Evolutionary conservation across 2,329 filamentous ascomycete genomes (phyloP), one percentile per base, ranked within the genome.

Genomic region (Salinomyces thailandicus): DNA sequence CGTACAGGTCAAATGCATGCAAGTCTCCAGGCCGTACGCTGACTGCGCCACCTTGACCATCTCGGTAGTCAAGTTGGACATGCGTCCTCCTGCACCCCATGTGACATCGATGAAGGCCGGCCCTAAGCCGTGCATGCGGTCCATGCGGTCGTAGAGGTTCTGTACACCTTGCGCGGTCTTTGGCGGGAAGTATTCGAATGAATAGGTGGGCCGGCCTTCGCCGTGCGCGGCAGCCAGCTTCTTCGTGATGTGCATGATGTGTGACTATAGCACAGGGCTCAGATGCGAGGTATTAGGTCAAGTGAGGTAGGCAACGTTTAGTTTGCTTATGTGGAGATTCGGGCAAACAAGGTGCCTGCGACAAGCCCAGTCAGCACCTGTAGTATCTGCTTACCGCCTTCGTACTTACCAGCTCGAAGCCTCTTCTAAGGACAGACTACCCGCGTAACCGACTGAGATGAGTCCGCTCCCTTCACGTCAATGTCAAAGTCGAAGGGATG

Each of bases 81-180:
- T 77, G 48, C 83, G 79, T 32, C 91, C 91, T 50, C 91, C 91
- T 35, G 91, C 91, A 46, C 93, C 93, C 91, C 91, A 98, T 45
- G 91, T 98, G 55, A 98, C 82, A 63, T 98, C 91, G 60, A 98
- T 86, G 68, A 98, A 98, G 55, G 87, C 81, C 46, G 89, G 91
- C 2, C 86, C 91, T 46, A 93, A 76, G 54, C 81, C 77, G 63
- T 94, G 86, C 91, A 98, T 98, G 64, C 87, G 86, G 65, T 98
- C 91, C 84, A 98, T 96, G 51, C 91, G 85, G 53, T 98, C 91
- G 71, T 98, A 98, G 40, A 98, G 79, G 62, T 98, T 98, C 67
- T 98, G 91, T 9, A 98, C 89, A 72, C 91, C 91, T 66, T 91
- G 85, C 8, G 85, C 82, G 5, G 91, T 98, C 69, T 98, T 98